A percentile compares a stretch with the other conserved stretches of the same genome.
Evolutionary conservation across 2,329 filamentous ascomycete genomes (phyloP).

Genomic region (Trichoderma guizhouense): DNA sequence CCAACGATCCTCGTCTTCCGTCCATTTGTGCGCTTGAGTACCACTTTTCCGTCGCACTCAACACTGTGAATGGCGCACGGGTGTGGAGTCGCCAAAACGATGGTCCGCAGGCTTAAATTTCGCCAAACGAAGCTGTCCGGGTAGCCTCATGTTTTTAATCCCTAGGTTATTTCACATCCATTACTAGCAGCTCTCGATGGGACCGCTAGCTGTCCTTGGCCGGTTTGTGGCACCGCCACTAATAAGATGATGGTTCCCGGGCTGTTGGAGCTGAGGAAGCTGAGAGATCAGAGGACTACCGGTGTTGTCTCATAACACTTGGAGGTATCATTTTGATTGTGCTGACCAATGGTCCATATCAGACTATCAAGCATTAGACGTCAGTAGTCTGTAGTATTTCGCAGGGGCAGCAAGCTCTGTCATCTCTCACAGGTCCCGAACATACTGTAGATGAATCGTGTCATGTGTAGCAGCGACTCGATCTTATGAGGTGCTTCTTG

Average conservation of each 20-base stretch:
- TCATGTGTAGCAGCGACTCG: neutral
- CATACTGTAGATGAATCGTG: neutral
- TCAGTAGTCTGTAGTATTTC: neutral
- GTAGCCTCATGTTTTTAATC: neutral
- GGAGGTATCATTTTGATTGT: neutral
- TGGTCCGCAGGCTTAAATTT: neutral
- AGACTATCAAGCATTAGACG: neutral
- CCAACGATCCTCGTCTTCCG: neutral
- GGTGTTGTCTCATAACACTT: neutral
- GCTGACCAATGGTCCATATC: neutral
- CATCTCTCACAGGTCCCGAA: neutral
- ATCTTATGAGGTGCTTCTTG: neutral
- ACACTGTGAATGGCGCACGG: neutral
- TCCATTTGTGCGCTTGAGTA: neutral
- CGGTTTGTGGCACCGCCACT: neutral
- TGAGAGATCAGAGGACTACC: neutral
- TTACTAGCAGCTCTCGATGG: neutral
- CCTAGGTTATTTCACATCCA: neutral
- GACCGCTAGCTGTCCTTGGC: neutral
- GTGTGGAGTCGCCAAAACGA: slow-evolving; percentile 3
- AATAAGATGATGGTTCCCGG: neutral
- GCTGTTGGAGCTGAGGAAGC: neutral
- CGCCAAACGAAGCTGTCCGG: neutral
- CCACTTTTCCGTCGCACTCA: neutral
- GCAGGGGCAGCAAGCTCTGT: neutral